Evolutionary conservation across 2,329 filamentous ascomycete genomes (phyloP).

Genomic region (Zelopaecilomyces penicillatus): DNA sequence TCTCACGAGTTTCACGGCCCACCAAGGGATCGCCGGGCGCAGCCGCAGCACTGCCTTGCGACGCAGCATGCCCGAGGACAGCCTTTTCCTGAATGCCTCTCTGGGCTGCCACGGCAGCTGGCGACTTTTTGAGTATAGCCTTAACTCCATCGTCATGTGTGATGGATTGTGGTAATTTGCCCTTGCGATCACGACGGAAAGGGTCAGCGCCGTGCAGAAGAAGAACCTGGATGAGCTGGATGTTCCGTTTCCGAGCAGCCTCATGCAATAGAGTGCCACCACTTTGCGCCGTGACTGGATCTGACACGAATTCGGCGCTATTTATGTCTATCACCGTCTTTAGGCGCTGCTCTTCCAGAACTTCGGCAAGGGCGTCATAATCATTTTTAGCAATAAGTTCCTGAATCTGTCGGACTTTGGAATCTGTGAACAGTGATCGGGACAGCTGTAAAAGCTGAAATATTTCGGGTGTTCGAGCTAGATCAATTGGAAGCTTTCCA

Average conservation of each 20-base stretch:
- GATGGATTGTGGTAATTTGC: slow-evolving; percentile 90
- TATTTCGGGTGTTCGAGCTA: slow-evolving; percentile 86
- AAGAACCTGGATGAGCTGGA: slow-evolving; percentile 78
- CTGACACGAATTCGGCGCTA: slow-evolving; percentile 77
- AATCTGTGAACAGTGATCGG: slow-evolving; percentile 81
- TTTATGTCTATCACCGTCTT: slow-evolving; percentile 89
- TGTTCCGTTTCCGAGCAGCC: slow-evolving; percentile 80
- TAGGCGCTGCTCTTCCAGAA: slow-evolving; percentile 77
- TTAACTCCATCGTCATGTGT: slow-evolving; percentile 89
- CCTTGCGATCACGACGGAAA: slow-evolving; percentile 88
- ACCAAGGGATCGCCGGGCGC: slow-evolving; percentile 53
- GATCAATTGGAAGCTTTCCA: slow-evolving; percentile 76
- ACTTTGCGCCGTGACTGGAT: slow-evolving; percentile 64
- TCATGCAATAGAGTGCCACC: slow-evolving; percentile 94
- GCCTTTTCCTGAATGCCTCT: slow-evolving; percentile 95
- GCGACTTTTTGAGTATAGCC: slow-evolving; percentile 85
- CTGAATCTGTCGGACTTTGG: slow-evolving; percentile 77
- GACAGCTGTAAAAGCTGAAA: slow-evolving; percentile 91
- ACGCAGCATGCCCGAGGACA: slow-evolving; percentile 68
- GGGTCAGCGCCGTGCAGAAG: slow-evolving; percentile 92
- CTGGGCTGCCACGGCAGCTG: slow-evolving; percentile 88
- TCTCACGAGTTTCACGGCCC: slow-evolving; percentile 83
- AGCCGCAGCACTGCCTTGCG: slow-evolving; percentile 45
- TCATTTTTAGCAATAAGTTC: slow-evolving; percentile 63
- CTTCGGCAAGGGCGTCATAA: slow-evolving; percentile 68